A percentile compares a stretch with the other conserved stretches of the same genome.
Conservation (phyloP, 129 eudicot genomes). For the Helianthus tuberosus region DNA sequence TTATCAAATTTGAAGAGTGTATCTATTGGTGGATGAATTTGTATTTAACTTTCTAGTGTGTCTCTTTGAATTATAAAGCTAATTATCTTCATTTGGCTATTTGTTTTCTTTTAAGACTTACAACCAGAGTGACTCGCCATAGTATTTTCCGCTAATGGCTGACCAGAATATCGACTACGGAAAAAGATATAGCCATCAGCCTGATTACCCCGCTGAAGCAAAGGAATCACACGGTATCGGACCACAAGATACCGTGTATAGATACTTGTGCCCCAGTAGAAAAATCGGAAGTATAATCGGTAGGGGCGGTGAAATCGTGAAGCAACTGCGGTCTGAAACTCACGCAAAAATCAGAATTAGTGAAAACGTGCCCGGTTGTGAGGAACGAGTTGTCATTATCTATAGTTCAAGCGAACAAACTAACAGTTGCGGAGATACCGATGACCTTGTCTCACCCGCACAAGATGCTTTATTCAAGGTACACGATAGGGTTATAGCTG, state of each 20-base stretch:
- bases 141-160: conserved; percentile 46
- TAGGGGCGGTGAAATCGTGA: conserved; percentile 87
- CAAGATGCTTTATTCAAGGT: conserved; percentile 88
- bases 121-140: conserved; percentile 11
- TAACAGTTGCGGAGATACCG: conserved; percentile 55
- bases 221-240: conserved; percentile 64
- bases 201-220: conserved; percentile 60
- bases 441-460: conserved; percentile 65
- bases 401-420: conserved; percentile 79
- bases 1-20: not conserved
- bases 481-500: conserved; percentile 72
- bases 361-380: conserved; percentile 82
- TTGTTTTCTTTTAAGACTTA: not conserved
- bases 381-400: conserved; percentile 80
- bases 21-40: not conserved
- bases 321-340: conserved; percentile 76
- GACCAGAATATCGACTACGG: conserved; percentile 70
- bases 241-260: conserved; percentile 80
- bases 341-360: conserved; percentile 76
- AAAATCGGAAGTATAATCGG: conserved; percentile 93
- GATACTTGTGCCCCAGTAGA: conserved; percentile 74
- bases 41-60: not conserved
- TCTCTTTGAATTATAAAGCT: conserved; percentile 2
- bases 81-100: conserved; percentile 10
- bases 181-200: conserved; percentile 44